Base-by-base conservation (phyloP, 1,139 yeast genomes). In the Pichia sp. region DNA sequence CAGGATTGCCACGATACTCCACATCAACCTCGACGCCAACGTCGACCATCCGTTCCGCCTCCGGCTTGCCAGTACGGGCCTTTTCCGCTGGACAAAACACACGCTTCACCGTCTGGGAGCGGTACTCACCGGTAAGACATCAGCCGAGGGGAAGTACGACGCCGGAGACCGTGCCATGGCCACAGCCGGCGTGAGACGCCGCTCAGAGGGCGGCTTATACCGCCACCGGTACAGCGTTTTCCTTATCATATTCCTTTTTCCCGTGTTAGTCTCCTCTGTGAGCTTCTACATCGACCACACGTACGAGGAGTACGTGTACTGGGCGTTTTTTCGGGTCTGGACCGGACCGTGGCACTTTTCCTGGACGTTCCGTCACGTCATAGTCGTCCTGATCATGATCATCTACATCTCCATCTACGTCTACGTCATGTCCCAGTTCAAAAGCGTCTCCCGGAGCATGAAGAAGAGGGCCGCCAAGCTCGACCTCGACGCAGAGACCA, bases 311-410 rank as follows among this genome's bases (percentile, higher is more conserved):
- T 78, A 81, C 60, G 82, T 86, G 49, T 83, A 89, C 55, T 87
- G 93, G 92, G 85, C 96, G 67, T 90, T 87, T 67, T 73, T 91
- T 53, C 36, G 56, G n/a, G 93, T 96, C 0, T 80, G 83, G 53
- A 63, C 74, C 2, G 96, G 95, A 0, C 68, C 78, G 10, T 90
- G 95, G 95, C 85, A 83, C 67, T 73, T 91, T 52, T 81, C 92
- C 60, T 91, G 96, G 96, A 84, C 82, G 1, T 93, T 96, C 2
- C 75, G 97, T 48, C 90, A 84, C 67, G 68, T 81, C 56, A 80
- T 91, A 54, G 77, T 87, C 58, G 67, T 87, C 14, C 67, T 79
- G 38, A 87, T 91, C 63, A 66, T 88, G 54, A 71, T 78, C 29
- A 81, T 89, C 49, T 91, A 91, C 70, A 75, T 83, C 50, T 75